Evolutionary conservation across 257 asterid genomes (phyloP).

Genomic region (Solanum bulbocastanum): DNA sequence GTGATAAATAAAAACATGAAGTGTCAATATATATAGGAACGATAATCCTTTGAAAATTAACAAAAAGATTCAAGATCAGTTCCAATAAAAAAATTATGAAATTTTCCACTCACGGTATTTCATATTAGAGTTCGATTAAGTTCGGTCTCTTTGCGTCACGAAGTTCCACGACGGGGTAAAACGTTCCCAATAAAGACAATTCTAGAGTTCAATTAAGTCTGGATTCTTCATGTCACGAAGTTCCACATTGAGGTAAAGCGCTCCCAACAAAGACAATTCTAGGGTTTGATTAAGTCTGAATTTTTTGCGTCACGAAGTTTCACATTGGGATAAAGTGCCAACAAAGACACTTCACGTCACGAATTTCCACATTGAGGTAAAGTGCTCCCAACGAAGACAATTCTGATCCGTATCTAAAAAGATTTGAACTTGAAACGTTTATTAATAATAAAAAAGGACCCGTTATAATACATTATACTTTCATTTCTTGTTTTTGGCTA

Average conservation of each 20-base stretch:
- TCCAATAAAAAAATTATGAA: neutral
- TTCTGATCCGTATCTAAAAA: neutral
- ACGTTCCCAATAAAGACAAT: no score
- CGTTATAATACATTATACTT: neutral
- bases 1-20: neutral
- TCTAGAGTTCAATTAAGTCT: neutral
- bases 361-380: neutral
- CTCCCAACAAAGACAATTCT: fast-evolving
- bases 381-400: neutral
- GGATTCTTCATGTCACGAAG: neutral
- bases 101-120: neutral
- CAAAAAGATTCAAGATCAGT: neutral
- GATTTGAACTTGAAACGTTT: neutral
- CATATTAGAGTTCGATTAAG: neutral
- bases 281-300: no score
- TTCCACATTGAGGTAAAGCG: neutral
- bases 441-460: neutral
- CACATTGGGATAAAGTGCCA: neutral
- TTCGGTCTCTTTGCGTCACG: fast-evolving
- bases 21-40: neutral
- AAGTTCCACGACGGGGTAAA: neutral
- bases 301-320: neutral
- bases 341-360: neutral
- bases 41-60: neutral
- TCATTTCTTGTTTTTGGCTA: neutral